Conservation (phyloP, 2,329 filamentous ascomycete genomes). For the Aspergillus fijiensis region DNA sequence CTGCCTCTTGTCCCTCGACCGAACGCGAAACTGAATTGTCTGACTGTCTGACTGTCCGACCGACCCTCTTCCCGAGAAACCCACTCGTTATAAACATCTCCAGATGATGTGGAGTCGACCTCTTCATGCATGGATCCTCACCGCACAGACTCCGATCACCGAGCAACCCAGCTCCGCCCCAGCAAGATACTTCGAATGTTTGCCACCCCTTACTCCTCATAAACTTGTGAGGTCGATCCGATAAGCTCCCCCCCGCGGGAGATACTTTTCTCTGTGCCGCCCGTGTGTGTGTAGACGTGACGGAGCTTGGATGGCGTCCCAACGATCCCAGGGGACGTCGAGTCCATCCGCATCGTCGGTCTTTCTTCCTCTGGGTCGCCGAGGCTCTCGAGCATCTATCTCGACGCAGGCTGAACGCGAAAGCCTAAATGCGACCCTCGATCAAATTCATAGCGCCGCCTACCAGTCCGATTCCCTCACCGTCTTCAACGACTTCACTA, state of each 20-base stretch:
- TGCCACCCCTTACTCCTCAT: conserved; percentile 13
- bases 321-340: conserved; percentile 37
- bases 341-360: conserved; percentile 48
- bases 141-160: conserved; percentile 13
- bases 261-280: neutral
- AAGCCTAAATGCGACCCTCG: conserved; percentile 72
- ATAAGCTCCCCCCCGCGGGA: neutral
- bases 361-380: conserved; percentile 46
- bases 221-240: conserved; percentile 10
- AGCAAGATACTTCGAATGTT: conserved; percentile 17
- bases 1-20: neutral
- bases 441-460: conserved; percentile 86
- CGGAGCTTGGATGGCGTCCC: conserved; percentile 35
- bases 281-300: conserved; percentile 10
- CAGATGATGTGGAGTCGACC: conserved; percentile 17
- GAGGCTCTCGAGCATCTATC: conserved; percentile 53
- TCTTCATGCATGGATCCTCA: conserved; percentile 15
- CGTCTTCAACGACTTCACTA: conserved; percentile 88
- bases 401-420: conserved; percentile 65
- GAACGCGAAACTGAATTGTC: neutral
- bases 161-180: conserved; percentile 19
- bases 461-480: conserved; percentile 81
- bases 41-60: neutral
- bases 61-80: neutral
- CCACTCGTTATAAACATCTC: neutral